Evolutionary conservation across 108 stramenopile species (phyloP).

Genomic region (Pseudonitzschia pungens): DNA sequence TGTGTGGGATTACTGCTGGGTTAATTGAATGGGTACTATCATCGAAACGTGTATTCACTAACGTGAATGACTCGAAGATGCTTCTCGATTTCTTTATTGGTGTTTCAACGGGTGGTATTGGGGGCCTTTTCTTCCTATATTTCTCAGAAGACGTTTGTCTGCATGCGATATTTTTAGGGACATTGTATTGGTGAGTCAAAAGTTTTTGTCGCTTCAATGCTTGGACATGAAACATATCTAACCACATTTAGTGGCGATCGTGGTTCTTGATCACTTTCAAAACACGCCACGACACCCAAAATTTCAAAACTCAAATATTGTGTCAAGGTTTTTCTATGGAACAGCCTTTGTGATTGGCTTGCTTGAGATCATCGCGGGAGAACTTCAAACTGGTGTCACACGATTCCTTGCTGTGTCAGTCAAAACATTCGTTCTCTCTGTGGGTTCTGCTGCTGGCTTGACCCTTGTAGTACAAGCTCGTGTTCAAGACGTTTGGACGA

Average conservation of each 20-base stretch:
- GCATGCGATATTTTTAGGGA: constrained; percentile 45
- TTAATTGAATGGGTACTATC: constrained; percentile 36
- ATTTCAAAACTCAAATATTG: neutral
- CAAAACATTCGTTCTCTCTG: constrained; percentile 51
- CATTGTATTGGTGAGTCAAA: constrained; percentile 50
- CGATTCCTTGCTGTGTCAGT: constrained; percentile 52
- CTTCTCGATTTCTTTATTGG: constrained; percentile 42
- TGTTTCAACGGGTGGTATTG: constrained; percentile 40
- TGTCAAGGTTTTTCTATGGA: constrained; percentile 11
- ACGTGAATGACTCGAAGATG: constrained; percentile 31
- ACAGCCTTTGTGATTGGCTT: constrained; percentile 43
- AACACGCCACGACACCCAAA: neutral
- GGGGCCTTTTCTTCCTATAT: constrained; percentile 25
- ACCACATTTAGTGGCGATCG: no score
- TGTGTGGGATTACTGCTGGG: constrained; percentile 22
- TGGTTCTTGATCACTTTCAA: no score
- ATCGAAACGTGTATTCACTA: neutral
- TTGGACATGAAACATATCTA: no score
- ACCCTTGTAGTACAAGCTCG: constrained; percentile 8
- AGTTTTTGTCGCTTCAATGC: no score
- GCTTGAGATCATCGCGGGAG: constrained; percentile 55
- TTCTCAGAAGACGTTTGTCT: constrained; percentile 26
- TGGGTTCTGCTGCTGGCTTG: constrained; percentile 44
- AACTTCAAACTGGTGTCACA: constrained; percentile 49
- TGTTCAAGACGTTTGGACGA: constrained; percentile 23